These are phyloP conservation scores for Chrysophaeum taylorii DNA, from an alignment of 352 stramenopile genomes.

Conservation along the genomic window DNA sequence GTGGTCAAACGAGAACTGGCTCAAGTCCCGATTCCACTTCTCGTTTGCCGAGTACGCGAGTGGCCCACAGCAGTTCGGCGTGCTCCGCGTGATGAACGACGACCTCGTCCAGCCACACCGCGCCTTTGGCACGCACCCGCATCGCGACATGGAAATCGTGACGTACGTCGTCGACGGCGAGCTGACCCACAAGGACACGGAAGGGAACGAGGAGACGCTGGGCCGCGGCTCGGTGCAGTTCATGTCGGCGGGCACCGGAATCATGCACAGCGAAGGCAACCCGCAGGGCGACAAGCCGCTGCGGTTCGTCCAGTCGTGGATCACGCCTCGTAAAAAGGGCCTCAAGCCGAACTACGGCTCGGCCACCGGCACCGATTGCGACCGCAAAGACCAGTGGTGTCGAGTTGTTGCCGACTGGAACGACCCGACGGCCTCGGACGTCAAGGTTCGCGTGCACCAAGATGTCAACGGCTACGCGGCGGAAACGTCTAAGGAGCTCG, in stretches of 20 bases:
- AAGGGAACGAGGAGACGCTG: conserved; percentile 52
- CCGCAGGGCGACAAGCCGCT: conserved; percentile 33
- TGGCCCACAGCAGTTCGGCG: conserved; percentile 44
- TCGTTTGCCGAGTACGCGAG: conserved; percentile 61
- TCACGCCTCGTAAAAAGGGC: conserved; percentile 31
- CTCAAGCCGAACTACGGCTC: conserved; percentile 50
- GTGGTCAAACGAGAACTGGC: conserved; percentile 50
- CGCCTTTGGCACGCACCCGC: conserved; percentile 51
- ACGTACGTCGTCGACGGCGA: conserved; percentile 57
- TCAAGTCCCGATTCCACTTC: conserved; percentile 63
- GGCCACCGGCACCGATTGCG: conserved; percentile 16
- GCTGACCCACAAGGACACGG: conserved; percentile 56
- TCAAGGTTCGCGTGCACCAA: conserved; percentile 46
- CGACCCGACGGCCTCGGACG: conserved; percentile 22
- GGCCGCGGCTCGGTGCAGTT: conserved; percentile 54
- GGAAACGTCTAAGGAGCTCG: conserved; percentile 42
- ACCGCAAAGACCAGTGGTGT: conserved; percentile 24
- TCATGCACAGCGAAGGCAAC: conserved; percentile 56
- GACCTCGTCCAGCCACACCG: conserved; percentile 57
- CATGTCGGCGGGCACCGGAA: conserved; percentile 47
- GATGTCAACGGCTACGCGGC: conserved; percentile 47
- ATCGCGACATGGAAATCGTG: conserved; percentile 57
- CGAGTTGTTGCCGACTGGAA: conserved; percentile 41
- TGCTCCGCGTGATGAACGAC: conserved; percentile 65
- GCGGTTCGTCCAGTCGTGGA: conserved; percentile 62